A percentile compares a stretch with the other conserved stretches of the same genome.
phyloP scores from a whole-genome alignment of 352 stramenopile genomes.

The Phytophthora pseudosyringae region DNA sequence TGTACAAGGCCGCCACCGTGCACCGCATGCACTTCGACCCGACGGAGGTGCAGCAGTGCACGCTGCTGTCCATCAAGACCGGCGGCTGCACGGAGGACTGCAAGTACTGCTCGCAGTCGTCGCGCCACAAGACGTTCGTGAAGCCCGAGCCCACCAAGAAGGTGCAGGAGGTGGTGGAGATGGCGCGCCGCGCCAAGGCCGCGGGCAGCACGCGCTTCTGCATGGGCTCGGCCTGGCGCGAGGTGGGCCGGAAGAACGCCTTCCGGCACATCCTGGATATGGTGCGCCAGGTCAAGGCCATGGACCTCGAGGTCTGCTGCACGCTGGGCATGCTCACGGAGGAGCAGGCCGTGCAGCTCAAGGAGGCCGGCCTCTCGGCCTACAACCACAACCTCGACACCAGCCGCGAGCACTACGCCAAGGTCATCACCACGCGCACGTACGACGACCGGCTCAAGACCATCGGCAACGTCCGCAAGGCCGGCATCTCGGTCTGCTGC shows the following conservation, averaged over 20 bases:
- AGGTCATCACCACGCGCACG: conserved; percentile 95
- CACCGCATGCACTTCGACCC: conserved; percentile 98
- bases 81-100: conserved; percentile 94
- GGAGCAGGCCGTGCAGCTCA: conserved; percentile 96
- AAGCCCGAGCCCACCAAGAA: conserved; percentile 98
- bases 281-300: conserved; percentile 92
- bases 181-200: conserved; percentile 94
- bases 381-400: conserved; percentile 99
- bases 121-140: conserved; percentile 98
- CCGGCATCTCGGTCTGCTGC: conserved; percentile 97
- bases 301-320: conserved; percentile 96
- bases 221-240: conserved; percentile 98
- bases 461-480: conserved; percentile 97
- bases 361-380: conserved; percentile 96
- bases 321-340: conserved; percentile 97
- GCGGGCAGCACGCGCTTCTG: conserved; percentile 97
- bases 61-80: conserved; percentile 98
- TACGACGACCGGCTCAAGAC: conserved; percentile 98
- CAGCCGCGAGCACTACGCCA: conserved; percentile 97
- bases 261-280: conserved; percentile 98
- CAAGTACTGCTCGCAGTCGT: conserved; percentile 97
- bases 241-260: conserved; percentile 98
- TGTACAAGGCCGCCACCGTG: conserved; percentile 96
- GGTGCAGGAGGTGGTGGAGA: conserved; percentile 96
- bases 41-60: conserved; percentile 97